Evolutionary conservation across 2,329 filamentous ascomycete species (phyloP), one percentile per base, ranked within the genome.

Genomic region (Colletotrichum euphorbiae): DNA sequence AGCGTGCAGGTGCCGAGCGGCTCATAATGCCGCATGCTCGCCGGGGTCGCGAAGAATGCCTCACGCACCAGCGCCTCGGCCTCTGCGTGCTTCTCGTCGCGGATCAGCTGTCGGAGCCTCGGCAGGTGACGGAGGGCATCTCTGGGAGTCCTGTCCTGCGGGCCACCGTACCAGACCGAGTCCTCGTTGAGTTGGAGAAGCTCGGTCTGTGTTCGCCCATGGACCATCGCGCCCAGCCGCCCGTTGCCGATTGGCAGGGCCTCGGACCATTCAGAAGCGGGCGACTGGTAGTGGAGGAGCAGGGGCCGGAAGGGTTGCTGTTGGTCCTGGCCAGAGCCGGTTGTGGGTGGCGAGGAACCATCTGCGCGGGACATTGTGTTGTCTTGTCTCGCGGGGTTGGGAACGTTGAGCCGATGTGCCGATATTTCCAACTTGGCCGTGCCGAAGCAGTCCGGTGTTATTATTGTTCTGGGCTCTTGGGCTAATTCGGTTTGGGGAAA

Each of bases 21-120:
- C 65, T 85, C 83, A 69, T 84, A 85, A 67, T 84, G 80, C 43
- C 83, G 77, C 72, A 83, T 82, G 46, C 78, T 80, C 51, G 79
- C 77, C 12, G 83, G 82, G 12, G 77, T 81, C 24, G 80, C 79
- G 69, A 83, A 82, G 69, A 85, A 85, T 4, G 79, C 78, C 46
- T 67, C 62, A 17, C 70, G 59, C 33, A 67, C 67, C 31, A 73
- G 50, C 9, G 69, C 48, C 48, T 72, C 71, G 31, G 69, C 71
- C 17, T 69, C 71, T 56, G 66, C 52, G 52, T 72, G 69, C 13
- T 69, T 67, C 8, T 80, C 79, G 6, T 76, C 72, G 8, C 77
- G 76, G 58, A 82, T 78, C 13, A 79, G 73, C 50, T 76, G 70
- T 62, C 80, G 76, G n/a, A 82, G 71, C 12, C 70, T 71, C 21